Percentiles rank a stretch among this genome's conserved stretches.
Evolutionary conservation across 2,329 filamentous ascomycete species (phyloP).

Genomic region (Monilinia vaccinii-corymbosi): DNA sequence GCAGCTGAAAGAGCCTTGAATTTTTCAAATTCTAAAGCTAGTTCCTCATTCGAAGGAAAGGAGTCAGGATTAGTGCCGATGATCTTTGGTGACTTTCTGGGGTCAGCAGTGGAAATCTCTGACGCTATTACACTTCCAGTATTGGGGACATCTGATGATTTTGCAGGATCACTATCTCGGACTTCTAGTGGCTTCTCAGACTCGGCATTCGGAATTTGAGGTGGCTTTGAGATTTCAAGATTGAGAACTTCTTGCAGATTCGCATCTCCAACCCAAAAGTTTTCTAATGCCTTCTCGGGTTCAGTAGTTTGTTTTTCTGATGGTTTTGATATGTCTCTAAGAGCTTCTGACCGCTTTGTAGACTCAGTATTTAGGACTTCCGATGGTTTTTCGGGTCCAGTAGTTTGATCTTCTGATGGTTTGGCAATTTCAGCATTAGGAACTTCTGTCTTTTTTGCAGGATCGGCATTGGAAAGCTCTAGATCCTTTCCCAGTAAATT

Average conservation of each 20-base stretch:
- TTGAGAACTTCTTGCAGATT: not conserved
- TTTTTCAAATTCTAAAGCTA: not conserved
- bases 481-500: not conserved
- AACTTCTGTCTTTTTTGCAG: not conserved
- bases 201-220: not conserved
- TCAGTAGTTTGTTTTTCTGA: not conserved
- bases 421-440: not conserved
- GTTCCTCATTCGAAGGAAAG: not conserved
- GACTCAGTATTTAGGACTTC: not conserved
- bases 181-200: not conserved
- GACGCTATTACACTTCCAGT: not conserved
- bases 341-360: not conserved
- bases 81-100: not conserved
- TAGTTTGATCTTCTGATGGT: too few species aligned
- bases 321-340: not conserved
- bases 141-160: not conserved
- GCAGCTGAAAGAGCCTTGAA: not conserved
- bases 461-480: not conserved
- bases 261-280: not conserved
- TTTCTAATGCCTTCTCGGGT: not conserved
- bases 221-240: not conserved
- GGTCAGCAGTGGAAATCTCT: not conserved
- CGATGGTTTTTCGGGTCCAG: not conserved
- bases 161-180: not conserved
- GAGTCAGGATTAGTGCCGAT: not conserved